Evolutionary conservation across 352 stramenopile species (phyloP), one percentile per base, ranked within the genome.

Genomic region (Pythium rishiriense): DNA sequence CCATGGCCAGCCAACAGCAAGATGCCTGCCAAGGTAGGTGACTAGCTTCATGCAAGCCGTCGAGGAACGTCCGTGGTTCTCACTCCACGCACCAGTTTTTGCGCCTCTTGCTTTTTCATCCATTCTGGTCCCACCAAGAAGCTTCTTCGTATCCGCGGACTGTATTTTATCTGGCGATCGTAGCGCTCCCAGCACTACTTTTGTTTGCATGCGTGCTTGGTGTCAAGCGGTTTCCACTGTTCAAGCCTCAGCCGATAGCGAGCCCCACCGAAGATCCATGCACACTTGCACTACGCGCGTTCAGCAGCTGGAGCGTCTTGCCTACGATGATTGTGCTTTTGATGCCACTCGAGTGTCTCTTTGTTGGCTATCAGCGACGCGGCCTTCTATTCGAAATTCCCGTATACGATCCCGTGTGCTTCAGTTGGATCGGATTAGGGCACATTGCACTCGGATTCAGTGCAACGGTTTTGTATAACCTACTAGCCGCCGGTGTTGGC

Each of bases 171-270:
- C n/a, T 67, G 21, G 74, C 75, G 2, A 46, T 79, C 1, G 73
- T 54, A 12, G 75, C 75, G n/a, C 72, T 85, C 4, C 78, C 76
- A 11, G 75, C 56, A 0, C 41, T 72, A 11, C 57, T 86, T 7
- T 4, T 79, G 1, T 0, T 76, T 10, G 61, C 70, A 0, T 79
- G 70, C 47, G 7, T 75, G 5, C 49, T 86, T 2, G 80, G 82
- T 1, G 33, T 54, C 17, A 84, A 85, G 53, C 52, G 77, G 21
- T 89, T 88, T 37, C 76, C 82, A 11, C 47, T 91, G 25, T 90
- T 90, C 60, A 90, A 90, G 52, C 77, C 80, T 0, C 79, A 90
- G 52, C 79, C 79, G 0, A 76, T 67, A 46, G 58, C 31, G 3
- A 66, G 69, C n/a, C 74, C 75, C 6, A 29, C 59, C 21, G 83